Percentiles rank a stretch among this genome's conserved stretches.
Evolutionary conservation across 257 asterid genomes (phyloP).

Genomic region (Rauvolfia tetraphylla): DNA sequence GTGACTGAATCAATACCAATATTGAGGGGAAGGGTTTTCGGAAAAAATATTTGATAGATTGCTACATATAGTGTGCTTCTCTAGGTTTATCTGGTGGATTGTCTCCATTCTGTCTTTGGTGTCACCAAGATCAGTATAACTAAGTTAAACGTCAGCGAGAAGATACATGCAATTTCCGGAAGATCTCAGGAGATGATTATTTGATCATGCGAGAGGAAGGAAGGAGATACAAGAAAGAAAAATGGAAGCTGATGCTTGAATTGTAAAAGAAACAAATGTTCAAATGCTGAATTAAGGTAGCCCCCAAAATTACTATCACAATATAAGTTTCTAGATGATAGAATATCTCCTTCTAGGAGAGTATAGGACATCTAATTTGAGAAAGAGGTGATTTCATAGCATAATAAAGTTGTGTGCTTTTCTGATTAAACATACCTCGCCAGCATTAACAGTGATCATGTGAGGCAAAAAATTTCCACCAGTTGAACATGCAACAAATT

Average conservation of each 20-base stretch:
- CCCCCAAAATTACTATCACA: neutral
- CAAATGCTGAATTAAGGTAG: neutral
- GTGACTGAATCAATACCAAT: neutral
- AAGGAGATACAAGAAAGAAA: neutral
- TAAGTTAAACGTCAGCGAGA: neutral
- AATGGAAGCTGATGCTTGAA: neutral
- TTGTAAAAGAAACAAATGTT: neutral
- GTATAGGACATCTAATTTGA: neutral
- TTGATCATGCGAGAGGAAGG: too few species aligned
- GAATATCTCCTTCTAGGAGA: neutral
- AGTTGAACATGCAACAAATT: slow-evolving; percentile 51
- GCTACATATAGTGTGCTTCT: neutral
- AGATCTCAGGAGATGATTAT: too few species aligned
- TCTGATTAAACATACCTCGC: slow-evolving; percentile 51
- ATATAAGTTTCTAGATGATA: neutral
- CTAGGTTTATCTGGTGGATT: neutral
- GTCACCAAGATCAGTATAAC: neutral
- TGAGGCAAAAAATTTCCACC: slow-evolving; percentile 73
- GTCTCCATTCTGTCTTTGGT: neutral
- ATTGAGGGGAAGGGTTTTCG: neutral
- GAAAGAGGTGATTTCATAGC: neutral
- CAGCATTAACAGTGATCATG: slow-evolving; percentile 51
- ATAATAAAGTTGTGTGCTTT: slow-evolving; percentile 6
- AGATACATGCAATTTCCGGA: neutral
- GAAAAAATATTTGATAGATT: neutral